Conservation (phyloP, 257 asterid species). For the Solanum rostratum region DNA sequence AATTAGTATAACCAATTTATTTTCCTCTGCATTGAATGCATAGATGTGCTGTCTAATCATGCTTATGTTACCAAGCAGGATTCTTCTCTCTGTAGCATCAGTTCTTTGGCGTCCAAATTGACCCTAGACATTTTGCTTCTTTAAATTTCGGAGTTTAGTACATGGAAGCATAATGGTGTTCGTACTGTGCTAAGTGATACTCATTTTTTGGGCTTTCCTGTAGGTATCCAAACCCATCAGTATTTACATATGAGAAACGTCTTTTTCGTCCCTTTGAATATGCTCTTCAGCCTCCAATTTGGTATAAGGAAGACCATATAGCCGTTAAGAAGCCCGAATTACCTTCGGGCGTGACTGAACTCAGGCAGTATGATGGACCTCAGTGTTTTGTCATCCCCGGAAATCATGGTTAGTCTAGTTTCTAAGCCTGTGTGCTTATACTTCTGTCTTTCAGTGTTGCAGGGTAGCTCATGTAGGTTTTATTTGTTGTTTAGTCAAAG, state of each 20-base stretch:
- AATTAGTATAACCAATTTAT: background rate
- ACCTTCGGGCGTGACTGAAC: constrained; percentile 42
- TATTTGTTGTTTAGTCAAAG: background rate
- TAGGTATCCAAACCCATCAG: constrained; percentile 78
- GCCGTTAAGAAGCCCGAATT: constrained; percentile 65
- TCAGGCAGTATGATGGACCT: constrained; percentile 64
- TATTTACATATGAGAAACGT: constrained; percentile 62
- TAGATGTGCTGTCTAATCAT: background rate
- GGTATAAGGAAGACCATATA: constrained; percentile 60
- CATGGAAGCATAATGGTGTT: background rate
- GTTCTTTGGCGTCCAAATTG: background rate
- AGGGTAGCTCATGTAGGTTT: background rate
- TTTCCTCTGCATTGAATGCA: background rate
- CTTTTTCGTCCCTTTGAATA: constrained; percentile 72
- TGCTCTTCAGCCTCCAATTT: constrained; percentile 73
- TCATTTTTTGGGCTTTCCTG: constrained; percentile 1
- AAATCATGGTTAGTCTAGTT: constrained; percentile 52
- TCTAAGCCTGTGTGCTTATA: background rate
- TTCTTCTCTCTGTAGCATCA: background rate
- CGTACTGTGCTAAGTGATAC: background rate
- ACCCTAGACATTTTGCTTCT: background rate
- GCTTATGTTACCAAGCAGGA: background rate
- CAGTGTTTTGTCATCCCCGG: constrained; percentile 79
- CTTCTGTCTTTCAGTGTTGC: background rate
- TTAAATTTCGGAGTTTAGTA: background rate